These are phyloP conservation scores for Erythrobasidium yunnanense DNA, from an alignment of 768 basidiomycete species.

Conservation along the genomic window DNA sequence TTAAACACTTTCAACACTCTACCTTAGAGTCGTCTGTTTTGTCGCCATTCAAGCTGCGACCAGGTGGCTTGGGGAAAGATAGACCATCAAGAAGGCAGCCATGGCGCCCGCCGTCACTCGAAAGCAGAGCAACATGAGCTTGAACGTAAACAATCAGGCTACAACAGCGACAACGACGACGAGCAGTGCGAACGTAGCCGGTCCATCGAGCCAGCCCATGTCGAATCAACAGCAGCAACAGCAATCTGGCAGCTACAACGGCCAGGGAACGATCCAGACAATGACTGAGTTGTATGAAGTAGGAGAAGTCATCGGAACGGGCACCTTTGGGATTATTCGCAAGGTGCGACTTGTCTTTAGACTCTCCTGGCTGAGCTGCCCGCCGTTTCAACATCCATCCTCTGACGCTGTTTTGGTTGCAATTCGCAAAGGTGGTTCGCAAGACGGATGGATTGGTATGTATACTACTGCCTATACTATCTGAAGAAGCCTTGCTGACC, in stretches of 20 bases:
- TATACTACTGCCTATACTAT: not conserved
- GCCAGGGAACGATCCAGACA: not conserved
- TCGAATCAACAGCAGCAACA: not conserved
- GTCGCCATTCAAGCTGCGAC: not conserved
- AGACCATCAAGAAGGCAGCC: not conserved
- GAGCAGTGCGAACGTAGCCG: not conserved
- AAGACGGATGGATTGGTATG: constrained; percentile 21
- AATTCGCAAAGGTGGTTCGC: not conserved
- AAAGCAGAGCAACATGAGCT: constrained; percentile 1
- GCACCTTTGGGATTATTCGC: constrained; percentile 92
- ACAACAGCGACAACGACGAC: constrained; percentile 1
- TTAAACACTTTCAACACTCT: no score
- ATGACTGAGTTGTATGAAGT: constrained; percentile 68
- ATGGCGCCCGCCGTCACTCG: not conserved
- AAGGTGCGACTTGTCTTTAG: no score
- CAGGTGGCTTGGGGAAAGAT: not conserved
- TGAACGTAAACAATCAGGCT: not conserved
- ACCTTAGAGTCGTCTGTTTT: no score
- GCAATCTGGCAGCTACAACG: constrained; percentile 8
- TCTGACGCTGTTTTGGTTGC: no score
- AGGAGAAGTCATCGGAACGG: constrained; percentile 87
- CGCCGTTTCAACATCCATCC: no score
- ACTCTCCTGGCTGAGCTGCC: no score
- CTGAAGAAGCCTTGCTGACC: not conserved
- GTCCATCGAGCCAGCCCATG: not conserved